Percentiles rank a stretch among this genome's conserved stretches.
Conservation (phyloP, 345 rosid genomes). For the Combretum micranthum region DNA sequence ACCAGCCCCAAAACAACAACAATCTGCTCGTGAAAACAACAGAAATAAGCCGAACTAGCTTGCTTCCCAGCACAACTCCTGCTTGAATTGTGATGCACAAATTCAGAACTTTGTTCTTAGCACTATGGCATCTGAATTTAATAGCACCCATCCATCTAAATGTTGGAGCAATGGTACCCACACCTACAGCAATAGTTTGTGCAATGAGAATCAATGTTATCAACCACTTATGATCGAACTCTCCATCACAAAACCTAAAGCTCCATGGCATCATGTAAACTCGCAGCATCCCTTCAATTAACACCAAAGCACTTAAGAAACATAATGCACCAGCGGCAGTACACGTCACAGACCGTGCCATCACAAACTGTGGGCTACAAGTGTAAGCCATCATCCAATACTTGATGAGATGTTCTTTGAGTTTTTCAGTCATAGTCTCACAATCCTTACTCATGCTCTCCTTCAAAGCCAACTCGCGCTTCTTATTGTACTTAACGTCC, state of each 20-base stretch:
- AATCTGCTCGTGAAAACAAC: too few species aligned
- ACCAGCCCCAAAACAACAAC: too few species aligned
- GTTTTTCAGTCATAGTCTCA: slow-evolving; percentile 23
- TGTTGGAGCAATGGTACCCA: slow-evolving; percentile 68
- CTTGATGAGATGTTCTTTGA: slow-evolving; percentile 50
- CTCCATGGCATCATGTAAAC: slow-evolving; percentile 46
- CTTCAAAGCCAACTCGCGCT: slow-evolving; percentile 38
- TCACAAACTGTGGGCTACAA: slow-evolving; percentile 63
- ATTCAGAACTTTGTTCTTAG: slow-evolving; percentile 28
- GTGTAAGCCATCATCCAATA: slow-evolving; percentile 95
- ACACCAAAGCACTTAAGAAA: too few species aligned
- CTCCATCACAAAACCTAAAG: slow-evolving; percentile 54
- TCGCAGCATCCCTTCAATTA: too few species aligned
- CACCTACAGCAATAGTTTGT: slow-evolving; percentile 55
- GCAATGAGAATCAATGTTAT: slow-evolving; percentile 38
- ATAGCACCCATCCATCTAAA: slow-evolving; percentile 67
- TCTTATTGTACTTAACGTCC: slow-evolving; percentile 51
- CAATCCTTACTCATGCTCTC: slow-evolving; percentile 37
- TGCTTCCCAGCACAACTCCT: too few species aligned
- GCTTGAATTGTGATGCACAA: slow-evolving; percentile 45
- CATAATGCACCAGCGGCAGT: too few species aligned
- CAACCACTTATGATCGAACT: slow-evolving; percentile 82
- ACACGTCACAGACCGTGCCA: too few species aligned
- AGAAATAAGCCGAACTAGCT: too few species aligned
- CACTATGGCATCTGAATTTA: slow-evolving; percentile 49